These are phyloP conservation scores for Trichophyton schoenleinii DNA, from an alignment of 2,329 filamentous ascomycete species.

Conservation along the genomic window DNA sequence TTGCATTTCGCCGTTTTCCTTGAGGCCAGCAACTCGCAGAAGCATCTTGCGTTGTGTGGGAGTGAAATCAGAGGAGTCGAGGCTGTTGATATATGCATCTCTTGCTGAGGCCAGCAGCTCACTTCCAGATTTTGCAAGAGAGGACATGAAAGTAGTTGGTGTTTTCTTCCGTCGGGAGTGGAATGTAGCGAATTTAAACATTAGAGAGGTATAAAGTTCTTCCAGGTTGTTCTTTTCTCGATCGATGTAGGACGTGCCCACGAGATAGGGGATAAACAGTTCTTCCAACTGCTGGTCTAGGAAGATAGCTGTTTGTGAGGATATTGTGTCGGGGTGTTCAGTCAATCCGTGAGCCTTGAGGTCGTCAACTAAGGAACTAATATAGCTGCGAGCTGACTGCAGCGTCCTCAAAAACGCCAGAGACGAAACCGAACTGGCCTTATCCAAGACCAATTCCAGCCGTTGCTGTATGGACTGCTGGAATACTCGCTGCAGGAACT, in stretches of 20 bases:
- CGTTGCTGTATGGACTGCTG: slow-evolving; percentile 96
- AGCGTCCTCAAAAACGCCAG: slow-evolving; percentile 81
- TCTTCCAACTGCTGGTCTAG: slow-evolving; percentile 58
- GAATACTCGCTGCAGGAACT: slow-evolving; percentile 90
- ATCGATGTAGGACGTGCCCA: slow-evolving; percentile 53
- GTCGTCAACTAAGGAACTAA: slow-evolving; percentile 77
- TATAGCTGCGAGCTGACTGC: slow-evolving; percentile 82
- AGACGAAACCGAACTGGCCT: slow-evolving; percentile 82
- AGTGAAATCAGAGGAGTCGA: slow-evolving; percentile 81
- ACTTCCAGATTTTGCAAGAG: slow-evolving; percentile 76
- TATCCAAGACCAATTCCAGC: slow-evolving; percentile 88
- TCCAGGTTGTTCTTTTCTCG: slow-evolving; percentile 56
- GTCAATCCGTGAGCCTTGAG: slow-evolving; percentile 88
- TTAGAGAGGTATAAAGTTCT: slow-evolving; percentile 74
- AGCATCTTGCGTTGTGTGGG: slow-evolving; percentile 82
- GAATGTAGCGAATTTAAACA: slow-evolving; percentile 96
- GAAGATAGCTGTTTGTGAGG: slow-evolving; percentile 63
- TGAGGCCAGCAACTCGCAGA: slow-evolving; percentile 71
- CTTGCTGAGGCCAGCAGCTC: slow-evolving; percentile 78
- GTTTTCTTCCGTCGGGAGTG: slow-evolving; percentile 70
- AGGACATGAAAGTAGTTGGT: slow-evolving; percentile 83
- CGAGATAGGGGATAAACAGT: slow-evolving; percentile 53
- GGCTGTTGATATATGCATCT: slow-evolving; percentile 77
- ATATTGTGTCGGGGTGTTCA: slow-evolving; percentile 85
- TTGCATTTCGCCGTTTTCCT: slow-evolving; percentile 50